Base-by-base conservation (phyloP, 1,139 yeast genomes). In the Hyphopichia wangnamkhiaoensis region DNA sequence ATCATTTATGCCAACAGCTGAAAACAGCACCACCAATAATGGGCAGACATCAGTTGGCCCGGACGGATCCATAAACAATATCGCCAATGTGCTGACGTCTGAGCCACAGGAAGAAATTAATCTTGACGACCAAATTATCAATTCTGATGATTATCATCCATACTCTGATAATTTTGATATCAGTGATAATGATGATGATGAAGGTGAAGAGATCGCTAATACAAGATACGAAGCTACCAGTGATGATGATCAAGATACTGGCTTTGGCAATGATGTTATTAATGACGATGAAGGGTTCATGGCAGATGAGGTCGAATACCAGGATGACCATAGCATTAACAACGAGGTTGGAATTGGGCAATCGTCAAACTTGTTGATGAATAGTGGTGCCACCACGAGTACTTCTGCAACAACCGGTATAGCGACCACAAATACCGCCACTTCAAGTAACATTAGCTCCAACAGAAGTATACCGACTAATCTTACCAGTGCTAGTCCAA, bases 271-370 rank as follows among this genome's bases (percentile, higher is more conserved):
- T 16, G 54, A 50, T 26, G 44, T 47, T 6, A 56, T 55, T 2
- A 55, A 57, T 30, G 70, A 61, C 32, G 70, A 65, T 43, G 69
- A 62, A 40, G 75, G 74, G 19, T 69, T 76, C 46, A 78, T 78
- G 82, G 83, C 82, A 1, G 76, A 71, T 34, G 79, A 73, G 21
- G 83, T 77, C 32, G 84, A 78, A 49, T 77, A 77, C 47, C 82
- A 78, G 48, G 66, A 69, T 36, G 82, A 77, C 48, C 82, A 76
- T 44, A 71, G 75, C 35, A 59, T 72, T 6, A 46, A 46, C 31
- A 29, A 42, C 8, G 58, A 44, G 10, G 34, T 52, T 3, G 52
- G 52, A 17, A 42, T 47, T 23, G 43, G 15, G 3, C 23, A 16
- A 7, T 15, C 44, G 9, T 40, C 48, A 4, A 44, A 45, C 28